These are phyloP conservation scores for Acanthamoeba polyphaga DNA, from an alignment of 208 protist species.

Conservation along the genomic window DNA sequence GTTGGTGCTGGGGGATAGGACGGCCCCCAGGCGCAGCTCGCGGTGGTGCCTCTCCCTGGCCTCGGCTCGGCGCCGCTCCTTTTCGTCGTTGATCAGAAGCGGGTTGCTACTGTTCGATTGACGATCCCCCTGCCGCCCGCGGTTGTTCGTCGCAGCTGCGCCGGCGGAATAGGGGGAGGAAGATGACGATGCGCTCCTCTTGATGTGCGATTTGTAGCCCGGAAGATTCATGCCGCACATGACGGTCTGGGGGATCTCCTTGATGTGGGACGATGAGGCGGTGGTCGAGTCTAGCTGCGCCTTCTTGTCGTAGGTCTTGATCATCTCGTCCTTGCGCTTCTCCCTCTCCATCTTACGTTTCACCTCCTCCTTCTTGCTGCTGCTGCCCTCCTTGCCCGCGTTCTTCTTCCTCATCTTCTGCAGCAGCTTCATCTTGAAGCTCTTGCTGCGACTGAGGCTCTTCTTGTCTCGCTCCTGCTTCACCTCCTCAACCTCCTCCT, in stretches of 20 bases:
- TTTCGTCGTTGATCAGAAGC: background rate
- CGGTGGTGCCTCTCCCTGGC: background rate
- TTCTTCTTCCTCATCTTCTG: background rate
- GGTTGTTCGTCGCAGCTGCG: background rate
- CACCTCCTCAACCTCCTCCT: background rate
- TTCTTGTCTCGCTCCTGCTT: too few species aligned
- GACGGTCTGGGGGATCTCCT: background rate
- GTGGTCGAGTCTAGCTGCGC: background rate
- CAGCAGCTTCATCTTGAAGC: slow-evolving; percentile 43
- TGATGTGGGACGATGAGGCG: background rate
- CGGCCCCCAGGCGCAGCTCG: background rate
- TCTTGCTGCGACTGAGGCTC: background rate
- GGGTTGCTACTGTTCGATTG: background rate
- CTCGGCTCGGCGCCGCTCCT: background rate
- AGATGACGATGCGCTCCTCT: background rate
- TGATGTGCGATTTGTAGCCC: slow-evolving; percentile 17
- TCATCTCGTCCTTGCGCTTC: slow-evolving; percentile 10
- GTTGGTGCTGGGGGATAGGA: background rate
- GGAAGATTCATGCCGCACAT: slow-evolving; percentile 34
- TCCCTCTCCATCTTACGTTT: background rate
- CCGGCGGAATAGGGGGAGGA: background rate
- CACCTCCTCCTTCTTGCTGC: background rate
- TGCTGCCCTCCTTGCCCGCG: background rate
- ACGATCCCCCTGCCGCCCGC: background rate
- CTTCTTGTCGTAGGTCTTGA: slow-evolving; percentile 34